Evolutionary conservation across 2,329 filamentous ascomycete genomes (phyloP), one percentile per base, ranked within the genome.

Genomic region (Chaetomium globosum): DNA sequence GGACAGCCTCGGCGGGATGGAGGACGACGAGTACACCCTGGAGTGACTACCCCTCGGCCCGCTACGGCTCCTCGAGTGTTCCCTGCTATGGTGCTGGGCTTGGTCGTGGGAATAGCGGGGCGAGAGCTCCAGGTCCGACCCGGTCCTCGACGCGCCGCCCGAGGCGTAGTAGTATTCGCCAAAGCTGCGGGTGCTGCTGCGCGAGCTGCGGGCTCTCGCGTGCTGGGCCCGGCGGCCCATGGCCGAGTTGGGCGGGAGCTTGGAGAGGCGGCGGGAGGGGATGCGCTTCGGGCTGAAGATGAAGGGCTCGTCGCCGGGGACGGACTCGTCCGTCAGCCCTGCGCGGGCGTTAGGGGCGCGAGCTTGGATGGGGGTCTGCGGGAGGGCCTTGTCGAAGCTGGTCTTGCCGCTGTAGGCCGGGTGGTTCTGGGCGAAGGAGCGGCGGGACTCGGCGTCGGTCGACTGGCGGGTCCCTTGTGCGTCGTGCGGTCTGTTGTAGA

Each of bases 281-380:
- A 83, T 81, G 12, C 84, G 81, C 73, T 81, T 86, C 1, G 82
- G 77, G 12, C 79, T 77, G 8, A 81, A 75, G 33, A 89, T 74
- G 68, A 86, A 89, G 3, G 87, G 84, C 54, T 83, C 82, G 65
- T 85, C 86, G 39, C 87, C 86, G 5, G 86, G 85, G 2, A 88
- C 74, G 1, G 81, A 75, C 70, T 88, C 85, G 67, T 89, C 86
- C 2, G 87, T 89, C 6, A 89, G 79, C 19, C 87, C 87, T 1
- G 80, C 81, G 23, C 86, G 79, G n/a, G 86, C 80, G 70, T 89
- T 89, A 13, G 87, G 86, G 7, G 87, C 87, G 56, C 82, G 79
- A 13, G 86, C 85, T 31, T 86, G 77, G 10, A 87, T 81, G 0
- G 85, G 81, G 2, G 82, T 78, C 28, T 78, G 75, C 1, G 82